Evolutionary conservation across 2,329 filamentous ascomycete genomes (phyloP), one percentile per base, ranked within the genome.

Genomic region (Pseudomassariella vexata): DNA sequence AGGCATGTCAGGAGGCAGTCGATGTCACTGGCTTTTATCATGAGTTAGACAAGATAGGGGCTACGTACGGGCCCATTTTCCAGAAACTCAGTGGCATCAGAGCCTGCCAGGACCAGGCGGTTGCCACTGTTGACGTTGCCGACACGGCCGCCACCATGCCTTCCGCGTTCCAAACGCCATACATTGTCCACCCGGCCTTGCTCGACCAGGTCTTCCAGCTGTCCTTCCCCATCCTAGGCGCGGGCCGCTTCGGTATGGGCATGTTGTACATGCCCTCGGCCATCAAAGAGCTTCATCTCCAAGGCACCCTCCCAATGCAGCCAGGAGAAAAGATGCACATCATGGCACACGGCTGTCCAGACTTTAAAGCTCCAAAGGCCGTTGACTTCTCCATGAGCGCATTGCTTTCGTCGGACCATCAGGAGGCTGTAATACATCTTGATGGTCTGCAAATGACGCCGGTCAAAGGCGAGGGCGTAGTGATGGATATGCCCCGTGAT

Each of bases 91-190:
- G 19, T 4, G 18, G 30, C 6, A 31, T 40, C 47, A 15, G 30
- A 28, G 35, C 39, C 15, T 39, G 38, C 20, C 37, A 41, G 6
- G 41, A 21, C 5, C 46, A 50, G 19, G 52, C 55, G 2, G 41
- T 53, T 7, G 59, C 56, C 3, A 50, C 56, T 5, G 43, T 69
- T 6, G 41, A 52, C 9, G 48, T 69, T 3, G 59, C 59, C 3
- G 59, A 73, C 28, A 73, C 68, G 0, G 49, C 50, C 1, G 40
- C 50, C 2, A 40, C 50, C 1, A 73, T 73, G 70, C 68, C 66
- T 1, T 53, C 59, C 37, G 42, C 49, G 2, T 55, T 61, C 28
- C 65, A 75, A 41, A 55, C 60, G 3, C 38, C 55, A 0, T 60
- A 64, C 14, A 56, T 65, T 30, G 46, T 71, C 6, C 66, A 70